These are phyloP conservation scores for Trypethelium eluteriae DNA, from an alignment of 495 filamentous ascomycete genomes.

Conservation along the genomic window DNA sequence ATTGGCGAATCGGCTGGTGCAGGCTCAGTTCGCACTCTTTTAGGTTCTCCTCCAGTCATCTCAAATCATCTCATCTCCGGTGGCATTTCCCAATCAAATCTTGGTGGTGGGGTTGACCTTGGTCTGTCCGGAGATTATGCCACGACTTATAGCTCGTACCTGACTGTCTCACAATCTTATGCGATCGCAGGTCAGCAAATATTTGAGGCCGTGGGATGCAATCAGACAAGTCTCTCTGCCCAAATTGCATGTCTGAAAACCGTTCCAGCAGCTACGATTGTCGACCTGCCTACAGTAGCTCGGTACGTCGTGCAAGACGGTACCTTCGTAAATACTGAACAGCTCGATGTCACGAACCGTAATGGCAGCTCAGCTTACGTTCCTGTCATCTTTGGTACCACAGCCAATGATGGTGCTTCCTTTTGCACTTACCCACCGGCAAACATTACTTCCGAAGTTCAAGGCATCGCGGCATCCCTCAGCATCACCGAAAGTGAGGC, in stretches of 20 bases:
- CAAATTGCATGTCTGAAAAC: slow-evolving; percentile 38
- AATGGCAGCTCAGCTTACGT: slow-evolving; percentile 34
- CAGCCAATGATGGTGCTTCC: slow-evolving; percentile 39
- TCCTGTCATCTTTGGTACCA: slow-evolving; percentile 40
- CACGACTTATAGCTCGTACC: slow-evolving; percentile 44
- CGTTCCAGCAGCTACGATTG: slow-evolving; percentile 32
- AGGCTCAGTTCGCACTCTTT: slow-evolving; percentile 21
- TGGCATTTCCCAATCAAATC: slow-evolving; percentile 41
- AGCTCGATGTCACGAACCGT: slow-evolving; percentile 34
- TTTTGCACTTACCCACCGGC: slow-evolving; percentile 36
- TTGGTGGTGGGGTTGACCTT: slow-evolving; percentile 40
- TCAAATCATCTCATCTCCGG: slow-evolving; percentile 36
- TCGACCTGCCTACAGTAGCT: slow-evolving; percentile 33
- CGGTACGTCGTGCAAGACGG: slow-evolving; percentile 44
- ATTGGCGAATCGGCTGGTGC: slow-evolving; percentile 58
- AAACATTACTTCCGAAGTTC: slow-evolving; percentile 28
- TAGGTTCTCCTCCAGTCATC: slow-evolving; percentile 34
- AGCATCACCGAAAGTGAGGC: slow-evolving; percentile 35
- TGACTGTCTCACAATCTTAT: slow-evolving; percentile 40
- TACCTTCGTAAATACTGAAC: slow-evolving; percentile 35
- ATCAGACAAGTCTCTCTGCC: slow-evolving; percentile 26
- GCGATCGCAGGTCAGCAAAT: slow-evolving; percentile 34
- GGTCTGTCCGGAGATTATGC: slow-evolving; percentile 38
- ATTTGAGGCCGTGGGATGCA: slow-evolving; percentile 36
- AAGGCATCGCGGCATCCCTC: slow-evolving; percentile 34